phyloP scores from a whole-genome alignment of 495 filamentous ascomycete genomes.

The Daldinia loculata region DNA sequence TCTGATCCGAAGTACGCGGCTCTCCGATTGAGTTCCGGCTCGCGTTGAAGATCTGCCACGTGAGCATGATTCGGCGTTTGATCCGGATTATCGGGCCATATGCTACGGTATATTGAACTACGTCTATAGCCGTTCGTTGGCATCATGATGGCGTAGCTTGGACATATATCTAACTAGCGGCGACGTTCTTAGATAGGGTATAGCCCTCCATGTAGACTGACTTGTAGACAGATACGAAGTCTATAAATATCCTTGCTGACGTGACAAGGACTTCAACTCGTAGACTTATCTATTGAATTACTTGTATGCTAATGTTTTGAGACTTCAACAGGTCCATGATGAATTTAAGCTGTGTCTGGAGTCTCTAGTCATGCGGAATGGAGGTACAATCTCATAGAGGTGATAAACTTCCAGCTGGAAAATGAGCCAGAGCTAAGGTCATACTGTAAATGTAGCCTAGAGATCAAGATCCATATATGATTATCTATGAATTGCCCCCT shows the following conservation, averaged over 20 bases:
- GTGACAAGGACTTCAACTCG: neutral
- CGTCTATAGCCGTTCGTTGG: neutral
- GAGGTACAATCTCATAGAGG: neutral
- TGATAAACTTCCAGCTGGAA: neutral
- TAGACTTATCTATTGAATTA: neutral
- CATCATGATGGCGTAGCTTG: neutral
- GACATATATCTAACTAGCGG: neutral
- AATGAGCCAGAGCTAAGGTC: neutral
- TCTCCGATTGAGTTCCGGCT: constrained; percentile 11
- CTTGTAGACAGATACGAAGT: neutral
- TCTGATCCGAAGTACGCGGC: constrained; percentile 14
- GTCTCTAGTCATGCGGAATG: neutral
- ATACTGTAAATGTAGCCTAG: neutral
- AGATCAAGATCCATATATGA: neutral
- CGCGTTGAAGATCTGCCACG: constrained; percentile 6
- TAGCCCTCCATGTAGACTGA: neutral
- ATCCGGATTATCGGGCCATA: neutral
- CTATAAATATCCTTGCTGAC: neutral
- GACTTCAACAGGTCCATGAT: neutral
- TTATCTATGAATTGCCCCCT: neutral
- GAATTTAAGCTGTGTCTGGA: neutral
- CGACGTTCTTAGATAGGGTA: neutral
- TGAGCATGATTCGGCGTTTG: neutral
- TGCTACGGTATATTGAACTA: neutral
- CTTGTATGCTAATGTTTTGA: neutral